Conservation (phyloP, 306 rosid genomes). For the Vigna trinervia region DNA sequence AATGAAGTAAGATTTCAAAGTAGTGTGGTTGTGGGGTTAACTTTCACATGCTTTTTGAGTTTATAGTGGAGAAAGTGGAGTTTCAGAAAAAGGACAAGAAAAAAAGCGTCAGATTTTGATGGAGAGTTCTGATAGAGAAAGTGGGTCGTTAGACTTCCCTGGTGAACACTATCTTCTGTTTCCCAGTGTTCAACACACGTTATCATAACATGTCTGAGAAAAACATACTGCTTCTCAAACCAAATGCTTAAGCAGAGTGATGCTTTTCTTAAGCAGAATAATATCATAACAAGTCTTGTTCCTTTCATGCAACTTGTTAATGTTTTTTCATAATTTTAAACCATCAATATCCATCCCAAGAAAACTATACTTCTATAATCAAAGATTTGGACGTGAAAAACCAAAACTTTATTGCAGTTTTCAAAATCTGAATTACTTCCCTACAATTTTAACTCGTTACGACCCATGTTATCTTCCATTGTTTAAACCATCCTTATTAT, state of each 20-base stretch:
- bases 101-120: slow-evolving; percentile 45
- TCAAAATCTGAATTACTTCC: too few relatives aligned
- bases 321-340: too few relatives aligned
- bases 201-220: slow-evolving; percentile 20
- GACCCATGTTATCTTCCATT: too few relatives aligned
- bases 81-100: slow-evolving; percentile 40
- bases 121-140: slow-evolving; percentile 14
- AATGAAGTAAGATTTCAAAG: slow-evolving; percentile 52
- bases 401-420: too few relatives aligned
- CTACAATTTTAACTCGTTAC: too few relatives aligned
- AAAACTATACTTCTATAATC: too few relatives aligned
- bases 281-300: background rate
- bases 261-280: too few relatives aligned
- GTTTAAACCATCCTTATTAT: too few relatives aligned
- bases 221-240: background rate
- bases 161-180: slow-evolving; percentile 55
- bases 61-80: slow-evolving; percentile 49
- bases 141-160: slow-evolving; percentile 43
- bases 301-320: background rate
- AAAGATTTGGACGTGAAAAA: too few relatives aligned
- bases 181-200: slow-evolving; percentile 47
- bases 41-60: slow-evolving; percentile 43
- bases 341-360: too few relatives aligned
- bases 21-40: slow-evolving; percentile 55
- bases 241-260: background rate